Conservation (phyloP, 129 eudicot genomes). For the Flaveria sonorensis region DNA sequence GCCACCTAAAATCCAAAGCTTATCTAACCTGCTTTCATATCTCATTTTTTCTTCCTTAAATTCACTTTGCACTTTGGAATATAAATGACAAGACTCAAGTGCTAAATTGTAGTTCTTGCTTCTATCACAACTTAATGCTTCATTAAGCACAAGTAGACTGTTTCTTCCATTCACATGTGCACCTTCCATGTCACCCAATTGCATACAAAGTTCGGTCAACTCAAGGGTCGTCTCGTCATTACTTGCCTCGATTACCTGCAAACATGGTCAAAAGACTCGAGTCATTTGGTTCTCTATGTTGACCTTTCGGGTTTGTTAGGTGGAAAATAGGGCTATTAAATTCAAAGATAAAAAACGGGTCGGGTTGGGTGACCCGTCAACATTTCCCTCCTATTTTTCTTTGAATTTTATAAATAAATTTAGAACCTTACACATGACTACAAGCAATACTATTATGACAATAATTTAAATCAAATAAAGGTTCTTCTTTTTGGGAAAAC, state of each 20-base stretch:
- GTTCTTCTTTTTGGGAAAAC: no score
- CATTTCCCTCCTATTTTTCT: neutral
- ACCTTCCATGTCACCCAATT: slow-evolving; percentile 92
- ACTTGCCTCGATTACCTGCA: slow-evolving; percentile 48
- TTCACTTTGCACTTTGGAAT: slow-evolving; percentile 66
- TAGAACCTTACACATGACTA: neutral
- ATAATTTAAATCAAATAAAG: neutral
- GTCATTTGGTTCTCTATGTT: neutral
- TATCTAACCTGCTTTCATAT: slow-evolving; percentile 80
- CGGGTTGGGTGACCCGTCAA: neutral
- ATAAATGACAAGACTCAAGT: slow-evolving; percentile 67
- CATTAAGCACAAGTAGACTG: slow-evolving; percentile 78
- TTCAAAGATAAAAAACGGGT: neutral
- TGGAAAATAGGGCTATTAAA: neutral
- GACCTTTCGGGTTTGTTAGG: neutral
- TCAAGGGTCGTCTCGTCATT: slow-evolving; percentile 42
- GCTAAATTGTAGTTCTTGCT: slow-evolving; percentile 80
- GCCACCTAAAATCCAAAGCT: slow-evolving; percentile 71
- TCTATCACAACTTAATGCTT: slow-evolving; percentile 67
- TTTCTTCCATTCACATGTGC: slow-evolving; percentile 85
- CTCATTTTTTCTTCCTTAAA: slow-evolving; percentile 82
- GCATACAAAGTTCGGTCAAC: slow-evolving; percentile 85
- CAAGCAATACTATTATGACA: neutral
- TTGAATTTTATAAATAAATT: neutral
- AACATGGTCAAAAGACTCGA: neutral